phyloP scores from a whole-genome alignment of 1,284 basidiomycete genomes.

The Athelia sp. region DNA sequence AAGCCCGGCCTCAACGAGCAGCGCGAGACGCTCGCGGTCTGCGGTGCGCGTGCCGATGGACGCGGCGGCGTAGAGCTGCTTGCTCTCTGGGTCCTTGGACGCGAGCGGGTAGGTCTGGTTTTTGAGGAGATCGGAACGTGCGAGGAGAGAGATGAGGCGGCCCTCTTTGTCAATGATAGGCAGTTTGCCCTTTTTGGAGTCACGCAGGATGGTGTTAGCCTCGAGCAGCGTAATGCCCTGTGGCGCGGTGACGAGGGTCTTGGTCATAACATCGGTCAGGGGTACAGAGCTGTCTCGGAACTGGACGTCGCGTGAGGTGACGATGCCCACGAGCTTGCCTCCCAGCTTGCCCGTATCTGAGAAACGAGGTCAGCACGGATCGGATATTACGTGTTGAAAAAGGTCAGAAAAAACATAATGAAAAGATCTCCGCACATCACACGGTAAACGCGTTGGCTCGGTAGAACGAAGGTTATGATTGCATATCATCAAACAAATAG shows the following conservation, averaged over 20 bases:
- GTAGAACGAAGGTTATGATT: constrained; percentile 86
- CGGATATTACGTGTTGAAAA: constrained; percentile 4
- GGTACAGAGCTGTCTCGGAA: constrained; percentile 72
- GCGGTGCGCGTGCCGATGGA: constrained; percentile 91
- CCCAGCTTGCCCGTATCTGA: constrained; percentile 84
- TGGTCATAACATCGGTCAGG: constrained; percentile 93
- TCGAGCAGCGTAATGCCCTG: constrained; percentile 87
- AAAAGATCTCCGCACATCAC: constrained; percentile 65
- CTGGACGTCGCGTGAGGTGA: constrained; percentile 95
- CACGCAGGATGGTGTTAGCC: constrained; percentile 93
- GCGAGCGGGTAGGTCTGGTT: constrained; percentile 97
- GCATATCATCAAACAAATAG: constrained; percentile 41
- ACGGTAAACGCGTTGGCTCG: constrained; percentile 63
- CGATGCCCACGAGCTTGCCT: constrained; percentile 93
- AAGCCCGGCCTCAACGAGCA: constrained; percentile 91
- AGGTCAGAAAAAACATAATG: constrained; percentile 32
- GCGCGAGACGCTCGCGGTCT: constrained; percentile 80
- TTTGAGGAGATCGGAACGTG: constrained; percentile 95
- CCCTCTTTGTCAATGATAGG: constrained; percentile 81
- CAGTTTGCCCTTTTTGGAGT: constrained; percentile 97
- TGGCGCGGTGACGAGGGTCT: constrained; percentile 74
- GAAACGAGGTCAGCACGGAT: constrained; percentile 17
- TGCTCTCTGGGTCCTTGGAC: constrained; percentile 86
- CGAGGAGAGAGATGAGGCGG: constrained; percentile 81
- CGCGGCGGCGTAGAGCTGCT: constrained; percentile 98